These are phyloP conservation scores for Cladochytrium replicatum DNA, from an alignment of 192 early-diverging fungal genomes.

Conservation along the genomic window DNA sequence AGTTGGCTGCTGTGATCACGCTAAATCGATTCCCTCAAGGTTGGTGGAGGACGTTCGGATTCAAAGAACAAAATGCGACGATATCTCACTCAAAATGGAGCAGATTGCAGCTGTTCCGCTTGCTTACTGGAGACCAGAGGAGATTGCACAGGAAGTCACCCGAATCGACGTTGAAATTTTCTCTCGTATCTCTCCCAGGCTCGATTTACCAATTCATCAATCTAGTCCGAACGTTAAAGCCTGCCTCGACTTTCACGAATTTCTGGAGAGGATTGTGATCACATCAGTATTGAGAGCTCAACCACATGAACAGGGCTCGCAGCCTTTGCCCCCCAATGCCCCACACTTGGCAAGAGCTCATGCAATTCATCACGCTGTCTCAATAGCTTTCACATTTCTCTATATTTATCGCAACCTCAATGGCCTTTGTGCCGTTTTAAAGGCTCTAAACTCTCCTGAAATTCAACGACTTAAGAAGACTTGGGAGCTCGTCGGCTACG, in stretches of 20 bases:
- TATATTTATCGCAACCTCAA: conserved; percentile 23
- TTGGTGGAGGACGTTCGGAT: conserved; percentile 15
- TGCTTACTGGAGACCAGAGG: conserved; percentile 3
- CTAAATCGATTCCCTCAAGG: background rate
- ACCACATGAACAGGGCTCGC: background rate
- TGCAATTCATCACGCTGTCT: background rate
- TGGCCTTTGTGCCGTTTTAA: conserved; percentile 5
- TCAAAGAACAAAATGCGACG: conserved; percentile 3
- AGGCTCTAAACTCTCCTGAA: conserved; percentile 14
- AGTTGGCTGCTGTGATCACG: too few relatives aligned
- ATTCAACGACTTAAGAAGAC: conserved; percentile 9
- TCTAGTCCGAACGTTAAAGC: background rate
- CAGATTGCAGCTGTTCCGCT: conserved; percentile 1
- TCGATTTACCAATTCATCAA: conserved; percentile 1
- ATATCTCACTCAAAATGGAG: conserved; percentile 2
- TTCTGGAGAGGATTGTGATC: conserved; percentile 7
- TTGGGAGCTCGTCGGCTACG: conserved; percentile 15
- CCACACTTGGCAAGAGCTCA: background rate
- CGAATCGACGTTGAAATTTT: conserved; percentile 9
- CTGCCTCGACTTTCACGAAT: conserved; percentile 9
- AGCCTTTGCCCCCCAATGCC: background rate
- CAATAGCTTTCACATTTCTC: conserved; percentile 15
- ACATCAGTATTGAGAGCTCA: background rate
- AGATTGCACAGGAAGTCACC: conserved; percentile 8
- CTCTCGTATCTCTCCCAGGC: conserved; percentile 1